Evolutionary conservation across 169 alveolate genomes (phyloP), one percentile per base, ranked within the genome.

Genomic region (Plasmodium adleri): DNA sequence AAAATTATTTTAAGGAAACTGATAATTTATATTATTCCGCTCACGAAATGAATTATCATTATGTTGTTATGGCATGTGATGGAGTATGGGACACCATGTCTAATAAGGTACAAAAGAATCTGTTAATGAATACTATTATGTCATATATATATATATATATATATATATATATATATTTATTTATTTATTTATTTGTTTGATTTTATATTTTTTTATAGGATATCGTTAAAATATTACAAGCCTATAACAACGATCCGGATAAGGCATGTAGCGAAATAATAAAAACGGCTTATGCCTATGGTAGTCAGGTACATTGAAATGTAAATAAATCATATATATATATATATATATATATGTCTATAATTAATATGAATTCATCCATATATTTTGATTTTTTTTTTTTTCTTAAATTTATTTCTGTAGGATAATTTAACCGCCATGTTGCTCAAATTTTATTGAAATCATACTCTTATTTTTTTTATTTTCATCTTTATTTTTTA

Each of bases 71-170:
- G 86, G 91, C 91, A 7, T 83, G 91, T 68, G 91, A 83, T 70
- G 91, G 91, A n/a, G 91, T 83, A 10, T 83, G 91, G 91, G 91
- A 83, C 9, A 83, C 74, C 17, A 20, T 83, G 52, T 63, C 91
- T 17, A 83, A 67, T 71, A 67, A 83, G 74, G 91, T 83, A 70
- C 12, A 43, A 12, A 26, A 7, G 24, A 67, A 3, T 47, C 67
- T 49, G 4, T 26, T n/a, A 7, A 45, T 2, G 2, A 75, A 13
- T 45, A 8, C 62, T 0, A n/a, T 54, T 54, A 54, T 54, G 20
- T 12, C 47, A 54, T 9, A 60, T 59, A 60, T 72, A 58, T 28
- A 39, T 12, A 6, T 22, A 54, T 32, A 50, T 22, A 5, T 3
- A 52, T 13, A 39, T 43, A 71, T 71, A 72, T 2, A 1, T 72